Evolutionary conservation across 2,329 filamentous ascomycete genomes (phyloP).

Genomic region (Aspergillus brunneoviolaceus): DNA sequence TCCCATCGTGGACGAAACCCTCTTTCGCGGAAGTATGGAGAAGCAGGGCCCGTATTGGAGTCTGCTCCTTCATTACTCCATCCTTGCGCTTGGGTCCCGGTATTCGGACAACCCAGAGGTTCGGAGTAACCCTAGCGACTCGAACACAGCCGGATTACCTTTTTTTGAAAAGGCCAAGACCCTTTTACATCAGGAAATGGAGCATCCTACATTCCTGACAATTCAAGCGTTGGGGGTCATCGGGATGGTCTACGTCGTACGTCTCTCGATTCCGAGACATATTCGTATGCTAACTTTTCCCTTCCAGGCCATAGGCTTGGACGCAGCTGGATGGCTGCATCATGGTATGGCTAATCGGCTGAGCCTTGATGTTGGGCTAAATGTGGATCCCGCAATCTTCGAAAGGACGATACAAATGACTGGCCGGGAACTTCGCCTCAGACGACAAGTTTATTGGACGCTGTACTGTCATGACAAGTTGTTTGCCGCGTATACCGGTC

Average conservation of each 20-base stretch:
- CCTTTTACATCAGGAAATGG: conserved; percentile 23
- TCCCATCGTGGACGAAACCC: conserved; percentile 36
- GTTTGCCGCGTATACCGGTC: conserved; percentile 34
- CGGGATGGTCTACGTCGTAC: conserved; percentile 26
- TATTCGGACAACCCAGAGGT: conserved; percentile 35
- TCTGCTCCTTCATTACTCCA: conserved; percentile 19
- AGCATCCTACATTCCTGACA: conserved; percentile 36
- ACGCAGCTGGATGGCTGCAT: conserved; percentile 39
- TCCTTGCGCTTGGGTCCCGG: conserved; percentile 33
- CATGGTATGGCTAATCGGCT: conserved; percentile 39
- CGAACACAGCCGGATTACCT: conserved; percentile 34
- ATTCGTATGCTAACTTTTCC: background rate
- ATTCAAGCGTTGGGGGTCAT: conserved; percentile 39
- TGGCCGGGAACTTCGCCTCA: conserved; percentile 30
- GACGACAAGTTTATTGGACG: conserved; percentile 40
- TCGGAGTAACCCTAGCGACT: conserved; percentile 29
- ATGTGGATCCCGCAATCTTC: conserved; percentile 33
- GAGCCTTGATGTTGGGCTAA: conserved; percentile 40
- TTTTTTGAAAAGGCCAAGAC: conserved; percentile 33
- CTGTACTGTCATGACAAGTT: conserved; percentile 39
- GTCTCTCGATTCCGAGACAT: conserved; percentile 1
- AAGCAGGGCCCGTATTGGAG: conserved; percentile 32
- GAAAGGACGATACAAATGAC: conserved; percentile 27
- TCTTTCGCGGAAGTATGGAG: conserved; percentile 34
- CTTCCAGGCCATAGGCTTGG: conserved; percentile 33